Percentiles rank a stretch among this genome's conserved stretches.
Conservation (phyloP, 1,139 yeast species). For the Lodderomyces margitis region DNA sequence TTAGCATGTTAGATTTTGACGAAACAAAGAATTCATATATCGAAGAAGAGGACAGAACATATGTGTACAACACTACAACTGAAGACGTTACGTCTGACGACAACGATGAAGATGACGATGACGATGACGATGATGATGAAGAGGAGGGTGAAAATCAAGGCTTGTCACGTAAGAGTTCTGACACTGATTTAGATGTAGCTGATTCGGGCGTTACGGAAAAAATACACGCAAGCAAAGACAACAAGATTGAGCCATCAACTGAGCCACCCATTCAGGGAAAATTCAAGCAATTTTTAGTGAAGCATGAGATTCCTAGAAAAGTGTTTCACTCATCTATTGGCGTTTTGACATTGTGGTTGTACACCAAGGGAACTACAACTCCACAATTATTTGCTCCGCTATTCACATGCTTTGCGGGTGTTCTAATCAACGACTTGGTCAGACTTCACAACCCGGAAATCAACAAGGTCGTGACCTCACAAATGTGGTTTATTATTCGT, state of each 20-base stretch:
- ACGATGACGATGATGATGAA: constrained; percentile 15
- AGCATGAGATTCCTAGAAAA: constrained; percentile 89
- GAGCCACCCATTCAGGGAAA: not conserved
- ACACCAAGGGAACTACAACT: constrained; percentile 59
- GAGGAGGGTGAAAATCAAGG: constrained; percentile 13
- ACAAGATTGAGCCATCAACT: constrained; percentile 1
- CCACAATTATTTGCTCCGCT: constrained; percentile 60
- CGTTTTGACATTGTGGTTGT: constrained; percentile 68
- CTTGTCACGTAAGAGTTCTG: constrained; percentile 8
- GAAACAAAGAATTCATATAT: constrained; percentile 30
- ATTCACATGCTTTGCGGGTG: constrained; percentile 48
- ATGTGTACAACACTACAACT: constrained; percentile 21
- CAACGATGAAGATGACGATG: constrained; percentile 17
- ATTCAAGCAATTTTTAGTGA: constrained; percentile 47
- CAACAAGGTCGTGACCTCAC: constrained; percentile 61
- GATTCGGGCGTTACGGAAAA: not conserved
- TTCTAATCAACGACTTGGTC: constrained; percentile 65
- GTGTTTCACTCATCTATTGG: constrained; percentile 87
- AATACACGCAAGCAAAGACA: not conserved
- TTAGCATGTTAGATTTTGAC: constrained; percentile 27
- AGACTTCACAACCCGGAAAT: constrained; percentile 61
- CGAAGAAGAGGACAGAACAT: constrained; percentile 41
- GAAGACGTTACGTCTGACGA: constrained; percentile 18
- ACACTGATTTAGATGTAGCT: constrained; percentile 9
- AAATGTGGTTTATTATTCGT: constrained; percentile 79